Evolutionary conservation across 495 filamentous ascomycete species (phyloP).

Genomic region (Jackrogersella minutella): DNA sequence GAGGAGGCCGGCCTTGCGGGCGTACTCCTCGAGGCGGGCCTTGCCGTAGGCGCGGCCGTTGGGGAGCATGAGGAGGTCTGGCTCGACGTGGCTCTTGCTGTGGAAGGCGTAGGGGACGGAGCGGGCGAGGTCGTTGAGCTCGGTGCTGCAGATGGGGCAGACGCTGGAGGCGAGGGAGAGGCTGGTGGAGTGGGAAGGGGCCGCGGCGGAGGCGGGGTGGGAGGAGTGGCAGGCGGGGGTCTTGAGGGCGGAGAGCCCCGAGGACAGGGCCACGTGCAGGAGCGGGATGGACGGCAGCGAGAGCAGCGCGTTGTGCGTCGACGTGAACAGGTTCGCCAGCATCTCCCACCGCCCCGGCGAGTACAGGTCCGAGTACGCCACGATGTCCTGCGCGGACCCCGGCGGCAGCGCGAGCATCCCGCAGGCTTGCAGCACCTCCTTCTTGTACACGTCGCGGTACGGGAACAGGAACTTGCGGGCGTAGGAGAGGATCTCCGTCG

Average conservation of each 20-base stretch:
- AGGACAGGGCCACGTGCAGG: constrained; percentile 90
- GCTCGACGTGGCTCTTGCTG: constrained; percentile 88
- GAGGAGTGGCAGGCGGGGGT: constrained; percentile 90
- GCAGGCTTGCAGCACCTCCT: constrained; percentile 74
- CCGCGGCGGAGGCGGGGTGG: constrained; percentile 45
- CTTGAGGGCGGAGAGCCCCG: constrained; percentile 93
- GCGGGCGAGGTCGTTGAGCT: constrained; percentile 88
- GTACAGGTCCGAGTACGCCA: constrained; percentile 67
- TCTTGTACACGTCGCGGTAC: constrained; percentile 70
- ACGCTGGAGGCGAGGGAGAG: constrained; percentile 58
- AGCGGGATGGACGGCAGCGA: constrained; percentile 83
- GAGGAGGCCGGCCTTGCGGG: constrained; percentile 72
- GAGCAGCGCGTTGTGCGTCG: constrained; percentile 86
- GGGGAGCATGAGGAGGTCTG: constrained; percentile 83
- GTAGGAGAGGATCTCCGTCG: constrained; percentile 79
- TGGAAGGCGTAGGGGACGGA: constrained; percentile 94
- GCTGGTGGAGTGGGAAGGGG: constrained; percentile 50
- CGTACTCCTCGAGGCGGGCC: constrained; percentile 75
- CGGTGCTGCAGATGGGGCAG: constrained; percentile 94
- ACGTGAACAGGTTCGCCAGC: constrained; percentile 83
- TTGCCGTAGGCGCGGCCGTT: constrained; percentile 88
- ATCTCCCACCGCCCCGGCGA: constrained; percentile 72
- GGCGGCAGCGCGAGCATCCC: constrained; percentile 79
- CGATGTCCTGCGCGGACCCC: constrained; percentile 54
- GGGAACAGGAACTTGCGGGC: constrained; percentile 80